These are phyloP conservation scores for Waltergamsia citrina DNA, from an alignment of 2,329 filamentous ascomycete species.

Conservation along the genomic window DNA sequence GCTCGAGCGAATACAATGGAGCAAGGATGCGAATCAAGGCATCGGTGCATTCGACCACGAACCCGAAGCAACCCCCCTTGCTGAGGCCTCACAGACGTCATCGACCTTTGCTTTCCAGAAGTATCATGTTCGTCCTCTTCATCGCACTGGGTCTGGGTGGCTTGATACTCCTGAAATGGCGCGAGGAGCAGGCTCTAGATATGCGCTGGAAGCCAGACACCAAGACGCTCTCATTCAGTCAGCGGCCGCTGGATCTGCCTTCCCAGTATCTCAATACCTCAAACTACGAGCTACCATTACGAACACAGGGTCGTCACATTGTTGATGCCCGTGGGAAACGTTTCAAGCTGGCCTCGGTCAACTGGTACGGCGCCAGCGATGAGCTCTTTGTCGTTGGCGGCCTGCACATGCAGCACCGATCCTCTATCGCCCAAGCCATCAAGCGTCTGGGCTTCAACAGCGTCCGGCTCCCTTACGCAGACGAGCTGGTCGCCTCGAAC, in stretches of 20 bases:
- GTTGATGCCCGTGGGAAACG: slow-evolving; percentile 46
- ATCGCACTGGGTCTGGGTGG: slow-evolving; percentile 16
- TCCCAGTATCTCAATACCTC: slow-evolving; percentile 29
- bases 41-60: too few species aligned
- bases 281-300: slow-evolving; percentile 46
- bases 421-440: slow-evolving; percentile 50
- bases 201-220: slow-evolving; percentile 40
- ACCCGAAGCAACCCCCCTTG: too few species aligned
- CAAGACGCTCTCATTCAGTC: slow-evolving; percentile 33
- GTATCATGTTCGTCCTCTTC: slow-evolving; percentile 16
- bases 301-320: slow-evolving; percentile 49
- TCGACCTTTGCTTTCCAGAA: not conserved
- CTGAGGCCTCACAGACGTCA: too few species aligned
- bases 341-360: slow-evolving; percentile 55
- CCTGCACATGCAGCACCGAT: slow-evolving; percentile 52
- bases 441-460: slow-evolving; percentile 58
- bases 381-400: slow-evolving; percentile 56
- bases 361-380: slow-evolving; percentile 65
- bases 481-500: slow-evolving; percentile 56
- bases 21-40: too few species aligned
- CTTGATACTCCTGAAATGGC: slow-evolving; percentile 32
- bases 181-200: slow-evolving; percentile 30
- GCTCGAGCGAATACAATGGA: too few species aligned
- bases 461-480: slow-evolving; percentile 58
- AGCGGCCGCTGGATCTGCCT: slow-evolving; percentile 37